Conservation (phyloP, 2,329 filamentous ascomycete species). For the Nectriaceae sp. region DNA sequence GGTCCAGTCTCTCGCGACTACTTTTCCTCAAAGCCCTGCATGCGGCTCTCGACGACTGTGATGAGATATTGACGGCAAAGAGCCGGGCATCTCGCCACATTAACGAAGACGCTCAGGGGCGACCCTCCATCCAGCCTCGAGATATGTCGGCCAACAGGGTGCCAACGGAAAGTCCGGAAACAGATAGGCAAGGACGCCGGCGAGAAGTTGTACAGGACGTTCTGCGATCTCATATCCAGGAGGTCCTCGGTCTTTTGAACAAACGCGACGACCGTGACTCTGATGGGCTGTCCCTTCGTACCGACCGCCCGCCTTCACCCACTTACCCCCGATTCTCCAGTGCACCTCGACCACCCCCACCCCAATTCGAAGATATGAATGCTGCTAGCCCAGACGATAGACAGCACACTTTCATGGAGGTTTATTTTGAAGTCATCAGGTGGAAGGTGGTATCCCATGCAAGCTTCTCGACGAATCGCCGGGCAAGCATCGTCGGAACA, state of each 20-base stretch:
- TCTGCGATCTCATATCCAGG: constrained; percentile 51
- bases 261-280: constrained; percentile 33
- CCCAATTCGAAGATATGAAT: constrained; percentile 48
- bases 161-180: constrained; percentile 11
- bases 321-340: constrained; percentile 7
- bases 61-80: constrained; percentile 44
- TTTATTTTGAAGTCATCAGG: constrained; percentile 52
- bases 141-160: constrained; percentile 3
- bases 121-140: background rate
- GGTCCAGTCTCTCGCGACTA: constrained; percentile 30
- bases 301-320: constrained; percentile 14
- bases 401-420: constrained; percentile 51
- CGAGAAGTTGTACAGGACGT: constrained; percentile 46
- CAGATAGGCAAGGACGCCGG: constrained; percentile 24
- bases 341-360: constrained; percentile 10
- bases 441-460: constrained; percentile 40
- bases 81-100: constrained; percentile 1
- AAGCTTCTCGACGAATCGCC: constrained; percentile 27
- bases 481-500: constrained; percentile 27
- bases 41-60: constrained; percentile 42
- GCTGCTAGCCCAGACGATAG: constrained; percentile 49
- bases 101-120: background rate
- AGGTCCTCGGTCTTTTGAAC: constrained; percentile 49
- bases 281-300: constrained; percentile 23
- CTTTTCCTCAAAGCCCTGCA: constrained; percentile 42